Evolutionary conservation across 768 basidiomycete species (phyloP), one percentile per base, ranked within the genome.

Genomic region (Panaeolus papilionaceus): DNA sequence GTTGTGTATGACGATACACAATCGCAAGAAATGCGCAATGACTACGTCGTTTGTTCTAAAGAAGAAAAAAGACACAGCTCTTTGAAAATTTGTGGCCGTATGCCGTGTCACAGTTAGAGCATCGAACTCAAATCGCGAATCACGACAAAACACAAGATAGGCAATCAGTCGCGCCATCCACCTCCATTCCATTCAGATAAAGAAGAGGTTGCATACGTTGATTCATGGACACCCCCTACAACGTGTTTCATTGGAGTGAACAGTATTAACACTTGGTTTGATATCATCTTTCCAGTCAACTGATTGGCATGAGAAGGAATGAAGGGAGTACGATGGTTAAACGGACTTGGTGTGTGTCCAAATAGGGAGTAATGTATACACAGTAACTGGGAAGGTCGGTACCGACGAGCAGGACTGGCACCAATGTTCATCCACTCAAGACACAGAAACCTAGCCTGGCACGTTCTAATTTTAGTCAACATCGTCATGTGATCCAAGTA

Each of bases 301-400:
- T 26, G 47, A 9, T 23, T 51, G 47, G n/a, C 47, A 58, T 58
- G 54, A 58, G 54, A 58, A 33, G 54, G 23, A 58, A 58, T 58
- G 54, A 33, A 37, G 54, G 16, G 9, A 7, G 33, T 33, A 37
- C 26, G 20, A 51, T 11, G 26, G 54, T 33, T 16, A 16, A 58
- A 33, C 28, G 54, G 28, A 58, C 54, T 58, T 58, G 54, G 3
- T n/a, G 47, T 18, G 12, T 9, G 23, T 51, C 23, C 47, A 51
- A 20, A 51, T 51, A 20, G 26, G 54, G 28, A 20, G 49, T 28
- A 26, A 51, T 28, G 10, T 18, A 11, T 51, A 11, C 5, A 28
- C 12, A 58, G 33, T 58, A 58, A 58, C 54, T 33, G 14, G 54
- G 54, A 58, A 58, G 33, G 54, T 58, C 54, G 54, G 54, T 58